phyloP scores from a whole-genome alignment of 495 filamentous ascomycete species.

The Thozetella sp. region DNA sequence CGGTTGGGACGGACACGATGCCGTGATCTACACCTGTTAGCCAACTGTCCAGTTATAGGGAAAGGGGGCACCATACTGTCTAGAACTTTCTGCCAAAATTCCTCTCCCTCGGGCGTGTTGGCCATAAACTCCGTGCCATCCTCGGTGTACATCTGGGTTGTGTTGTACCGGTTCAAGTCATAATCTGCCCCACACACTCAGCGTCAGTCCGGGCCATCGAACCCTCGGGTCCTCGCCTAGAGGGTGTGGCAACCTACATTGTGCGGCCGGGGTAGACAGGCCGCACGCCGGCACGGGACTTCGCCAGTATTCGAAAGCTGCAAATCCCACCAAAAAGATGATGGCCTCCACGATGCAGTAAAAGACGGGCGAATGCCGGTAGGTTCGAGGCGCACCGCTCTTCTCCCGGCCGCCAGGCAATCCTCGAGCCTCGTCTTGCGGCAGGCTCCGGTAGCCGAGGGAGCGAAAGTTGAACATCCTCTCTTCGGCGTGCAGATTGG shows the following conservation, averaged over 20 bases:
- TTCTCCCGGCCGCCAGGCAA: too few relatives aligned
- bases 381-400: too few relatives aligned
- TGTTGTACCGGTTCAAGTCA: background rate
- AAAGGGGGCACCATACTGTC: background rate
- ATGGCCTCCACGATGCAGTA: too few relatives aligned
- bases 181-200: background rate
- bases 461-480: too few relatives aligned
- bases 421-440: too few relatives aligned
- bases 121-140: background rate
- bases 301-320: too few relatives aligned
- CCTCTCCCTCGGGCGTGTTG: background rate
- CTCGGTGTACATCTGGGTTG: background rate
- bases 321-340: too few relatives aligned
- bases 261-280: too few relatives aligned
- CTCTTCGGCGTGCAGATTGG: too few relatives aligned
- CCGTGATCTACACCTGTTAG: background rate
- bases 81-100: background rate
- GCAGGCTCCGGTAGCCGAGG: too few relatives aligned
- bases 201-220: background rate
- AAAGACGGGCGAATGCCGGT: too few relatives aligned
- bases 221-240: background rate
- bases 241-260: background rate
- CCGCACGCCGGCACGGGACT: too few relatives aligned
- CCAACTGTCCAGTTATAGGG: background rate
- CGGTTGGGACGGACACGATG: background rate